Evolutionary conservation across 352 stramenopile genomes (phyloP), one percentile per base, ranked within the genome.

Genomic region (Elongisporangium undulatum): DNA sequence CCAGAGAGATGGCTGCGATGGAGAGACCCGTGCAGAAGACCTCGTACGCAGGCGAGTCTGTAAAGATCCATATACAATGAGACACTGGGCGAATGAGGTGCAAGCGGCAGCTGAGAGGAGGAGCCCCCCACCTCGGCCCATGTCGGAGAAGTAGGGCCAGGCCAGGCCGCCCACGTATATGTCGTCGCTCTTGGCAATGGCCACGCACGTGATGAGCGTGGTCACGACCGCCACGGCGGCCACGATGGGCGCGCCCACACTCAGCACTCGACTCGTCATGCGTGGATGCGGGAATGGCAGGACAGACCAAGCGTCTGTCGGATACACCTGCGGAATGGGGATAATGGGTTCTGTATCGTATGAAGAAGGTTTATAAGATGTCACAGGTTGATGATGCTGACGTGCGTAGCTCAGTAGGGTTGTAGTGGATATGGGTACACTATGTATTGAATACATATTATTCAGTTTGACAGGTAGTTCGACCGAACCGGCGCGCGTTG

Each of bases 141-240:
- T 69, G 58, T 85, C 75, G 15, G 75, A 84, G 62, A 88, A 72
- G 64, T 82, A 88, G 19, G 75, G 78, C 75, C 75, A 85, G 3
- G 23, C 24, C 10, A 89, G 63, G 0, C 74, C 74, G 38, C 79
- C 79, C 3, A 74, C 62, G 56, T 86, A 88, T 13, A 66, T 69
- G 49, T 71, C 64, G 8, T 68, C 66, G 50, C 51, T 29, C 48
- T 76, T 83, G 39, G 71, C 55, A 48, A 85, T 68, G 17, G 57
- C 56, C 8, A 86, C 64, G 54, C 78, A 89, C 0, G 69, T 64
- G 53, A 79, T 55, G 22, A 89, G 62, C 39, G 72, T 89, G 16
- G 29, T 48, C 34, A 79, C 61, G 6, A 72, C 69, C 1, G 58
- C 49, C 3, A 53, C 57, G 2, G 63, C 65, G 10, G 76, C 79